Base-by-base conservation (phyloP, 2,329 filamentous ascomycete genomes). In the Cyphellophora attinorum region DNA sequence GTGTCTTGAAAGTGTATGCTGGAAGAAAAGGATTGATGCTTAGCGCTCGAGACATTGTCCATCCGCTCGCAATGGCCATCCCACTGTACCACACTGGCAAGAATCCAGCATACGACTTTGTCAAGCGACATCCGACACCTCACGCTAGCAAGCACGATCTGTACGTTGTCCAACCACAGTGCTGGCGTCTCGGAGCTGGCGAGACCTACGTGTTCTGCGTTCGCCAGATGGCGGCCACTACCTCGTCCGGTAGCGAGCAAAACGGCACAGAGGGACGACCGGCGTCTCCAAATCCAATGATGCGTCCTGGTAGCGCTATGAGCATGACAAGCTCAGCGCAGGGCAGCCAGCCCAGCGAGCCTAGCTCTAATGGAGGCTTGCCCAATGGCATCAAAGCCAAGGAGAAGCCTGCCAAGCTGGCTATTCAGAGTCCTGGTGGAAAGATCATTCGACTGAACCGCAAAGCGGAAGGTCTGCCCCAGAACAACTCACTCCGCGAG, bases 161-260 rank as follows among this genome's bases (percentile, higher is more conserved):
- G 39, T 98, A 98, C 58, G 84, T 98, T 44, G 84, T 88, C 29
- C 91, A 96, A 54, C 91, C 93, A 1, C 93, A 98, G 58, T 98
- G 91, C 56, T 74, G 81, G 45, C 76, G 79, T 16, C 68, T 98
- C 17, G 88, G 85, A 2, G 69, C 93, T 37, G 95, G 96, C 65
- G 96, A 98, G 56, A 98, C 91, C 0, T 98, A 95, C 54, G 89
- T 98, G 17, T 98, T 98, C 58, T 83, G 83, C 34, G 82, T 98
- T 41, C 83, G 91, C 29, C 91, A 98, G 54, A 88, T 98, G 54
- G 84, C 88, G 0, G 81, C 85, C 1, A 37, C 38, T 6, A 35
- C 41, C 6, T 34, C 38, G 11, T 35, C 43, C 5, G 38, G 36
- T 5, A 37, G 17, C 8, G 45, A 48, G 23, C 36, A 38, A 19